Percentiles rank a stretch among this genome's conserved stretches.
phyloP scores from a whole-genome alignment of 345 rosid species.

The Eucalyptus dawsonii region DNA sequence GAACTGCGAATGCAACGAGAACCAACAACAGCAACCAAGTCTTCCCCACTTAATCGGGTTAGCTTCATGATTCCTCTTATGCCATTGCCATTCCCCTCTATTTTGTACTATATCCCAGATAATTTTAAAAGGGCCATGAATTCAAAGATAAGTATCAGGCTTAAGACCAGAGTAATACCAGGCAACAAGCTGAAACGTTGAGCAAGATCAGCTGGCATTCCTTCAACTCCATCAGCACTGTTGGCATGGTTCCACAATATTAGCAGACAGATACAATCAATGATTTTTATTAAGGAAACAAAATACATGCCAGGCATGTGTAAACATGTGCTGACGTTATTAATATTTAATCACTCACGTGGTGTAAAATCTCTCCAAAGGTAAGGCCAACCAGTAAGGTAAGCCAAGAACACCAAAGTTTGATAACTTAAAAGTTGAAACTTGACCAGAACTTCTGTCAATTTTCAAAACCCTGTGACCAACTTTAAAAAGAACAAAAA shows the following conservation, averaged over 20 bases:
- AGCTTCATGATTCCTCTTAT: background rate
- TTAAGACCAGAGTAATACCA: conserved; percentile 24
- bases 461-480: conserved; percentile 66
- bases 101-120: background rate
- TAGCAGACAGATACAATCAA: background rate
- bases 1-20: background rate
- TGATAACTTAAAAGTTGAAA: conserved; percentile 52
- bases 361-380: conserved; percentile 57
- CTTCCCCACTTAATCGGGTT: background rate
- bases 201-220: conserved; percentile 29
- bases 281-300: background rate
- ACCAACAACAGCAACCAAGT: background rate
- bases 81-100: background rate
- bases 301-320: background rate
- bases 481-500: conserved; percentile 17
- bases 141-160: background rate
- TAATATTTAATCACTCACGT: conserved; percentile 34
- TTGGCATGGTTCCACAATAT: background rate
- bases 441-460: conserved; percentile 40
- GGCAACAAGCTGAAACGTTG: conserved; percentile 58
- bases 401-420: conserved; percentile 75
- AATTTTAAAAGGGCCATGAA: background rate
- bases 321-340: background rate
- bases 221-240: conserved; percentile 42
- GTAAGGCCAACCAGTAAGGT: conserved; percentile 69